These are phyloP conservation scores for Candida verbasci DNA, from an alignment of 805 yeast species.

Conservation along the genomic window DNA sequence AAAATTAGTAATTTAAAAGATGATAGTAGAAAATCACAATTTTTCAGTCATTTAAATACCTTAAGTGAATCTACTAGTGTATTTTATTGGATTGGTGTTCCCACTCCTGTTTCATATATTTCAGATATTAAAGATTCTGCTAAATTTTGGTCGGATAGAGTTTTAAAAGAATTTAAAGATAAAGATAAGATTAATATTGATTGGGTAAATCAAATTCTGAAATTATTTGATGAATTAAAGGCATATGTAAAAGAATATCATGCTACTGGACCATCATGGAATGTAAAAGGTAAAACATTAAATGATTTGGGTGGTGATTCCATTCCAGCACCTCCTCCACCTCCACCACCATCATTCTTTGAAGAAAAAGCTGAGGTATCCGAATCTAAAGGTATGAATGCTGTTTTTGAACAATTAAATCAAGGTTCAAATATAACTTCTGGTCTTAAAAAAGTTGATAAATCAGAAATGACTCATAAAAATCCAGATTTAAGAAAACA, in stretches of 20 bases:
- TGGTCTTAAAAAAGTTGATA: conserved; percentile 87
- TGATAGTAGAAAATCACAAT: conserved; percentile 61
- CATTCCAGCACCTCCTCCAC: conserved; percentile 93
- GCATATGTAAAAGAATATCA: conserved; percentile 73
- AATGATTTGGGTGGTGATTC: conserved; percentile 42
- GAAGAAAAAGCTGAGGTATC: conserved; percentile 1
- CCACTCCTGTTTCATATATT: conserved; percentile 70
- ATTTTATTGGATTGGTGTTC: conserved; percentile 82
- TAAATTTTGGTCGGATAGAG: conserved; percentile 90
- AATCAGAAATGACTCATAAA: conserved; percentile 90
- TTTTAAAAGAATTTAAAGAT: conserved; percentile 79
- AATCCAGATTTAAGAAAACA: conserved; percentile 74
- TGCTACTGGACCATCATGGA: conserved; percentile 83
- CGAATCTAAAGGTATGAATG: conserved; percentile 58
- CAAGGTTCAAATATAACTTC: conserved; percentile 82
- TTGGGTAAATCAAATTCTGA: conserved; percentile 72
- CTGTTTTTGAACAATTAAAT: conserved; percentile 88
- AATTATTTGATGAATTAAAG: conserved; percentile 65
- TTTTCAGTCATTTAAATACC: conserved; percentile 70
- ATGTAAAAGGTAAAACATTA: conserved; percentile 53
- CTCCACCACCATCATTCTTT: conserved; percentile 75
- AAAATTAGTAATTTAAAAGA: conserved; percentile 67
- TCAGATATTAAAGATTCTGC: conserved; percentile 87
- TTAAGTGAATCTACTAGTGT: conserved; percentile 87
- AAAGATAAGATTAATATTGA: conserved; percentile 62